Evolutionary conservation across 1,284 basidiomycete genomes (phyloP).

Genomic region (Ceratobasidium sp.): DNA sequence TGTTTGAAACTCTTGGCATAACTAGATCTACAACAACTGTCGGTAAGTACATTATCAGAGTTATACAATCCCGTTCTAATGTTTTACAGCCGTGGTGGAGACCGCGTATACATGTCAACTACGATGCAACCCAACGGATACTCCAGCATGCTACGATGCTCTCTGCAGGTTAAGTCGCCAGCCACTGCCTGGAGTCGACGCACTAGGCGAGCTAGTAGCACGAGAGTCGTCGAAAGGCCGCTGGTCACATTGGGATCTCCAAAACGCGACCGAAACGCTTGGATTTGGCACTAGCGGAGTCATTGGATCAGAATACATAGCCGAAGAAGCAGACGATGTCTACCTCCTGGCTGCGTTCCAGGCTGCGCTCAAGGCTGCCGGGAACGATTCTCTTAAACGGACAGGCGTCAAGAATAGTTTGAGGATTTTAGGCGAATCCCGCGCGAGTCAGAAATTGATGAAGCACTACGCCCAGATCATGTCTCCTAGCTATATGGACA

Average conservation of each 20-base stretch:
- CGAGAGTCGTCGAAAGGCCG: constrained; percentile 73
- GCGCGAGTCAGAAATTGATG: constrained; percentile 65
- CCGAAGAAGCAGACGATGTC: constrained; percentile 73
- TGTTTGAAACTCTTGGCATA: constrained; percentile 65
- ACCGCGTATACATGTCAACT: constrained; percentile 82
- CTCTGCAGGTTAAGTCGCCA: constrained; percentile 60
- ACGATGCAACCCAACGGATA: constrained; percentile 76
- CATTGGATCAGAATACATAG: constrained; percentile 69
- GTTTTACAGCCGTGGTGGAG: constrained; percentile 68
- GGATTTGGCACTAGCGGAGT: constrained; percentile 74
- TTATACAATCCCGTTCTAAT: constrained; percentile 13
- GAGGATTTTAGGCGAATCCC: constrained; percentile 60
- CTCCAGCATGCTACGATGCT: constrained; percentile 70
- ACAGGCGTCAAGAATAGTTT: constrained; percentile 47
- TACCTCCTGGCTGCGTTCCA: constrained; percentile 78
- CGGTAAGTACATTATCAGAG: constrained; percentile 59
- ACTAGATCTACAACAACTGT: constrained; percentile 73
- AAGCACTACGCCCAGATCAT: constrained; percentile 64
- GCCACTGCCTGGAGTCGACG: constrained; percentile 52
- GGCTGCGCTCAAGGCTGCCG: constrained; percentile 60
- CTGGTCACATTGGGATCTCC: constrained; percentile 69
- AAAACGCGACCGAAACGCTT: constrained; percentile 63
- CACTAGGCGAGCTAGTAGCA: constrained; percentile 67
- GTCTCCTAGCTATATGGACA: constrained; percentile 68
- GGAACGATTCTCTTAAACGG: constrained; percentile 42